phyloP scores from a whole-genome alignment of 2,329 filamentous ascomycete species.

The Lachnellula subtilissima region DNA sequence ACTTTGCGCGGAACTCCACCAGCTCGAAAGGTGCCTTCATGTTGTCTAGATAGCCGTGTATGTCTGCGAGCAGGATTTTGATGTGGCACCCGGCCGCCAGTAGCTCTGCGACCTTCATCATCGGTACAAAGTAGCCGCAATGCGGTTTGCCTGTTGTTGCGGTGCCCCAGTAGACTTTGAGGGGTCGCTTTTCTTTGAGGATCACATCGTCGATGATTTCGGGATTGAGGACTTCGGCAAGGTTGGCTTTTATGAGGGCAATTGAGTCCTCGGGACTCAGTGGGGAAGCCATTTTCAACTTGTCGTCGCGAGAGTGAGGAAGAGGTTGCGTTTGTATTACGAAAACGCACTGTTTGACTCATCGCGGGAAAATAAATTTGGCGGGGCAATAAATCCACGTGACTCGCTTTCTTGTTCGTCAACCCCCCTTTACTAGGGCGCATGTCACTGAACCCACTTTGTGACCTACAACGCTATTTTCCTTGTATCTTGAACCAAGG shows the following conservation, averaged over 20 bases:
- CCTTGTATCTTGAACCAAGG: no score
- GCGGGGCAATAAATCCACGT: constrained; percentile 6
- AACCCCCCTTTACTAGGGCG: no score
- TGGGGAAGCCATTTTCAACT: constrained; percentile 20
- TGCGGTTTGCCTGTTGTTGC: constrained; percentile 65
- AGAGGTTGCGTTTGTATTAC: not conserved
- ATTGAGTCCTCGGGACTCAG: constrained; percentile 56
- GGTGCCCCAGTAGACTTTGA: constrained; percentile 85
- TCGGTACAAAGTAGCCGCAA: constrained; percentile 75
- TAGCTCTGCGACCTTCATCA: constrained; percentile 85
- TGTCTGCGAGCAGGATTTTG: constrained; percentile 68
- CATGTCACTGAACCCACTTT: no score
- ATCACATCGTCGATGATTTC: constrained; percentile 75
- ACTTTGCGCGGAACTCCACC: constrained; percentile 73
- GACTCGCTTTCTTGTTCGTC: not conserved
- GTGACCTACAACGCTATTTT: no score
- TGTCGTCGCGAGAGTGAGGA: not conserved
- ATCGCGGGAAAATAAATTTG: not conserved
- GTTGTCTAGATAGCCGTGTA: constrained; percentile 77
- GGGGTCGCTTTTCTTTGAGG: constrained; percentile 62
- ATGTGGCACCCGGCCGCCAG: constrained; percentile 80
- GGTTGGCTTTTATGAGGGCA: constrained; percentile 71
- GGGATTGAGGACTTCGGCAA: constrained; percentile 76
- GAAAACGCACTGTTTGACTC: not conserved
- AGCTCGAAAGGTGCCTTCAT: constrained; percentile 85